Evolutionary conservation across 306 rosid genomes (phyloP).

Genomic region (Betula pendula): DNA sequence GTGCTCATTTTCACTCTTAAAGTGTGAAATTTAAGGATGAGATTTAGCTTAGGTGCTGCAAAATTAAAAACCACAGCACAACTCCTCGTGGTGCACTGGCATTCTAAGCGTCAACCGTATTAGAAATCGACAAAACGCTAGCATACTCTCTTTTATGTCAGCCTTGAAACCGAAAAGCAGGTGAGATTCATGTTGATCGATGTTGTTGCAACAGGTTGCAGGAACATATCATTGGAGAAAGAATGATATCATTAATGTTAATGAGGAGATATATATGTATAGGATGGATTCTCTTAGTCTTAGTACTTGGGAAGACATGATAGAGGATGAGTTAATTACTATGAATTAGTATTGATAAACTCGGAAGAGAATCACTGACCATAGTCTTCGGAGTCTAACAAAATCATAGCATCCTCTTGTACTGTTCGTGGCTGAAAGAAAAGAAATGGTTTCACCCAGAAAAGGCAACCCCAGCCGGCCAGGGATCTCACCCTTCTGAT

Average conservation of each 20-base stretch:
- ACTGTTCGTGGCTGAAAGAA: conserved; percentile 66
- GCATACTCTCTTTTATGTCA: too few species aligned
- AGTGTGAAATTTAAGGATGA: too few species aligned
- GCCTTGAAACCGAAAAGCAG: not conserved
- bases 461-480: conserved; percentile 68
- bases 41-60: too few species aligned
- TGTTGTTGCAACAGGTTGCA: not conserved
- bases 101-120: not conserved
- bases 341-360: conserved; percentile 13
- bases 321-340: not conserved
- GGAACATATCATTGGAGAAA: too few species aligned
- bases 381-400: conserved; percentile 61
- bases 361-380: conserved; percentile 47
- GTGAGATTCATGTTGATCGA: too few species aligned
- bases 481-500: conserved; percentile 37
- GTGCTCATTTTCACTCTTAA: too few species aligned
- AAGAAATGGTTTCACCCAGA: conserved; percentile 67
- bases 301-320: too few species aligned
- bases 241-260: too few species aligned
- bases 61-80: too few species aligned
- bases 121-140: not conserved
- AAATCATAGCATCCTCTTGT: conserved; percentile 74
- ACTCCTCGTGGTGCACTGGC: not conserved
- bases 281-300: too few species aligned
- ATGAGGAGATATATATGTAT: too few species aligned